These are phyloP conservation scores for Falciphora oryzae DNA, from an alignment of 2,329 filamentous ascomycete genomes.

Conservation along the genomic window DNA sequence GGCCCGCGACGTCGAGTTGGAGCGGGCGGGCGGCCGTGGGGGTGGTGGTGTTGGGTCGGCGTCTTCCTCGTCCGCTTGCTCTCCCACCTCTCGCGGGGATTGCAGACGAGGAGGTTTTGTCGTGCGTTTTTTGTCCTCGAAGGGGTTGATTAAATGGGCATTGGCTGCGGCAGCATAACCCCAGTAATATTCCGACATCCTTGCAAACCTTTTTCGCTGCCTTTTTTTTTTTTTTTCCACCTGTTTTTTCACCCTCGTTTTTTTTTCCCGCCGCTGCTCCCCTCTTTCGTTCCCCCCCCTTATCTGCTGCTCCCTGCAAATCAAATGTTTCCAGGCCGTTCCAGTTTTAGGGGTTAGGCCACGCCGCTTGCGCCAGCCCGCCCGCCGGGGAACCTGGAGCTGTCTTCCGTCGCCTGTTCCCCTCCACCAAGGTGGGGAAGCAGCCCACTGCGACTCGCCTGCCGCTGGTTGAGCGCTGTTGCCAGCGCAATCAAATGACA, in stretches of 20 bases:
- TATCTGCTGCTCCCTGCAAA: background rate
- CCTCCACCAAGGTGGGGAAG: background rate
- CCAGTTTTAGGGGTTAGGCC: background rate
- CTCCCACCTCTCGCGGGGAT: background rate
- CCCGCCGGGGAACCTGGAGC: background rate
- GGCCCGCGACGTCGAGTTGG: constrained; percentile 12
- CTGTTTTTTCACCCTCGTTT: background rate
- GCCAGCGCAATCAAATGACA: no score
- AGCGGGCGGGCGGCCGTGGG: constrained; percentile 9
- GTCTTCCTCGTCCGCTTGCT: background rate
- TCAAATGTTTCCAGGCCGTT: constrained; percentile 3
- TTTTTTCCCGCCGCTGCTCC: background rate
- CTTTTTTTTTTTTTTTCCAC: constrained; percentile 1
- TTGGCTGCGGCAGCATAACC: constrained; percentile 15
- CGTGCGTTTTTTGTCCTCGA: constrained; percentile 6
- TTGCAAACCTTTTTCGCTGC: constrained; percentile 5
- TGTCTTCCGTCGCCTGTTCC: background rate
- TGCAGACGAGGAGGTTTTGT: background rate
- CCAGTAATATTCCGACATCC: constrained; percentile 15
- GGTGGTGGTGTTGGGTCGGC: constrained; percentile 3
- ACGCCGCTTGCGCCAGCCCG: background rate
- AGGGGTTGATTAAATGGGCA: constrained; percentile 13
- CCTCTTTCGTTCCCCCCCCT: constrained; percentile 1
- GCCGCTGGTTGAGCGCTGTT: no score
- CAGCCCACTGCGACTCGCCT: no score